Evolutionary conservation across 106 monocot species (phyloP), one percentile per base, ranked within the genome.

Genomic region (Phalaenopsis aphrodite): DNA sequence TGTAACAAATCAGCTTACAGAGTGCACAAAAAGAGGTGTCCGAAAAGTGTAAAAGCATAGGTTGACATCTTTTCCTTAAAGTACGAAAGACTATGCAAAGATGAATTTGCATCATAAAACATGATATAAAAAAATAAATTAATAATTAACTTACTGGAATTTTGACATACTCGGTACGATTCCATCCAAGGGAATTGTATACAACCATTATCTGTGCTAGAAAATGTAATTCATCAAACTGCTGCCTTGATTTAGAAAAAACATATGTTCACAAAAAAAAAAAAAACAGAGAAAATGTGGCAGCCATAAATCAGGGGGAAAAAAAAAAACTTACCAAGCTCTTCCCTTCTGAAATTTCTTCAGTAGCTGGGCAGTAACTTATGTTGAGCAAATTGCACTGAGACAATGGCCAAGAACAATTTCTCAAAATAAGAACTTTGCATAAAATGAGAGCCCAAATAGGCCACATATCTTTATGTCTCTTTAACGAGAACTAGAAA

Each of bases 341-440:
- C 77, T 89, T 85, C 45, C 80, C 80, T 11, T 81, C 72, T 56
- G 81, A 78, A 77, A 89, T 84, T 81, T 84, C 78, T 76, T 93
- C 93, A 43, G 89, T 90, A 73, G 84, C 15, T 78, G 93, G 93
- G 57, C 93, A 93, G 77, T 91, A 93, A 84, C 93, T 93, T 84
- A 93, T 85, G 71, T 93, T 93, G 12, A 93, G 87, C 43, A 93
- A 84, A 81, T 85, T 84, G 77, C 93, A 93, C 93, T 93, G 83
- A 8, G 83, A 84, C 11, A 76, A 76, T 76, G n/a, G 15, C 18
- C 69, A 74, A 7, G 37, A 74, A 74, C 3, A 76, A 30, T 37
- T 42, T 75, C 8, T 7, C 17, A 23, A 12, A 49, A 76, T 24
- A 74, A 74, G 43, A 74, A 74, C 36, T 17, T 74, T 43, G 42